Evolutionary conservation across 306 rosid species (phyloP).

Genomic region (Aeschynomene evenia): DNA sequence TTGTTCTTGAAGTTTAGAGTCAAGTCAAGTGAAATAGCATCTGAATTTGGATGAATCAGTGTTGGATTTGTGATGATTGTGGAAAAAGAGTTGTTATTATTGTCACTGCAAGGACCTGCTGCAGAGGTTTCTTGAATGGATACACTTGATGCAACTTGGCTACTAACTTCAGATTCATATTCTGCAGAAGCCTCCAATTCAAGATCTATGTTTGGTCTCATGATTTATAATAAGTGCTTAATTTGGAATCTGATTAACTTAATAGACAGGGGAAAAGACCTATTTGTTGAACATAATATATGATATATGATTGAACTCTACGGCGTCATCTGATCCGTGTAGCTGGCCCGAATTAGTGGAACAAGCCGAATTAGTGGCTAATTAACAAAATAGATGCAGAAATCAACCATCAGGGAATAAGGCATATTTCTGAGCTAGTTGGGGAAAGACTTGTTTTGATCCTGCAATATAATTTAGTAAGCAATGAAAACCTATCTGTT

Average conservation of each 20-base stretch:
- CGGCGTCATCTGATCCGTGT: too few species aligned
- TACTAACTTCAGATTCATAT: constrained; percentile 71
- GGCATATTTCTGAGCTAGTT: constrained; percentile 22
- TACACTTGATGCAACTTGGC: constrained; percentile 79
- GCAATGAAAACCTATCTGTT: constrained; percentile 4
- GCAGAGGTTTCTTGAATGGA: constrained; percentile 63
- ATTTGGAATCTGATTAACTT: constrained; percentile 20
- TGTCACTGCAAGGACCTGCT: constrained; percentile 51
- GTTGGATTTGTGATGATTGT: constrained; percentile 39
- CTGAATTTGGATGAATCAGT: constrained; percentile 30
- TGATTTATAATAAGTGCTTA: constrained; percentile 26
- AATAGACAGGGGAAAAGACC: constrained; percentile 11
- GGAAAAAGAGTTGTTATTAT: constrained; percentile 40
- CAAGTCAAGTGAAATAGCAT: constrained; percentile 60
- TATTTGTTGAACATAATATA: too few species aligned
- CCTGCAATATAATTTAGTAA: constrained; percentile 37
- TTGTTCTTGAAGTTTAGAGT: constrained; percentile 59
- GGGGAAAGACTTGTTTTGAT: constrained; percentile 2
- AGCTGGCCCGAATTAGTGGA: too few species aligned
- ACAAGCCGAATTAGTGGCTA: too few species aligned
- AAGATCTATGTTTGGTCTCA: constrained; percentile 69
- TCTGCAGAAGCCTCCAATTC: constrained; percentile 67
- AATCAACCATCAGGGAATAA: constrained; percentile 27
- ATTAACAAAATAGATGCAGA: constrained; percentile 21
- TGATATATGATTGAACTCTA: too few species aligned